Conservation (phyloP, 441 rosid genomes). For the Euphorbia schlechtendalii region DNA sequence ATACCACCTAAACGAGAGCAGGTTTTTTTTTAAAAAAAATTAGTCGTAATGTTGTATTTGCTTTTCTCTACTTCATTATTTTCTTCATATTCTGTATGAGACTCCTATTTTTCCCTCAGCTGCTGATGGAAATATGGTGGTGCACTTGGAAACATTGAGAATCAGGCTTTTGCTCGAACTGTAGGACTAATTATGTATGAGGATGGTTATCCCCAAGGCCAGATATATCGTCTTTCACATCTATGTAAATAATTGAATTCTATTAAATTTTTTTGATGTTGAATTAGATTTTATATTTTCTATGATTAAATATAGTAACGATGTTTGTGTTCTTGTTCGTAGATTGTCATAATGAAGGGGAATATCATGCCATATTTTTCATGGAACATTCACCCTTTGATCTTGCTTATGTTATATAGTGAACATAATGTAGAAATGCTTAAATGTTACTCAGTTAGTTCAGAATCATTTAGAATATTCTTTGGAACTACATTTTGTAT, state of each 20-base stretch:
- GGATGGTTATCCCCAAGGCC: constrained; percentile 49
- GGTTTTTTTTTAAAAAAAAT: constrained; percentile 18
- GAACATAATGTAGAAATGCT: too few relatives aligned
- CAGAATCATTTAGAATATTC: too few relatives aligned
- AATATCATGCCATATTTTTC: not conserved
- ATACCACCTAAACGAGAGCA: constrained; percentile 49
- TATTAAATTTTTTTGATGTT: too few relatives aligned
- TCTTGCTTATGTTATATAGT: too few relatives aligned
- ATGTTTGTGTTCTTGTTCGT: constrained; percentile 4
- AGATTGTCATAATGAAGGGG: not conserved
- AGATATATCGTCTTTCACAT: constrained; percentile 36
- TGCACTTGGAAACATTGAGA: constrained; percentile 41
- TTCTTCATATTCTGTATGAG: not conserved
- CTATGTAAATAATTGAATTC: too few relatives aligned
- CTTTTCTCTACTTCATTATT: constrained; percentile 2
- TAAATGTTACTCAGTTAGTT: too few relatives aligned
- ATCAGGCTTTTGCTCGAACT: constrained; percentile 44
- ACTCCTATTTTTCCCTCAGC: constrained; percentile 22
- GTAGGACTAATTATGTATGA: constrained; percentile 43
- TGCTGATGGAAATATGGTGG: constrained; percentile 53
- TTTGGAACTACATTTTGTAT: too few relatives aligned
- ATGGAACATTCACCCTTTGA: not conserved
- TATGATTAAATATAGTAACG: not conserved
- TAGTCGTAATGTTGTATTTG: constrained; percentile 8
- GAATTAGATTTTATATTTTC: too few relatives aligned